Conservation (phyloP, 2,329 filamentous ascomycete species). For the Beauveria sp. region DNA sequence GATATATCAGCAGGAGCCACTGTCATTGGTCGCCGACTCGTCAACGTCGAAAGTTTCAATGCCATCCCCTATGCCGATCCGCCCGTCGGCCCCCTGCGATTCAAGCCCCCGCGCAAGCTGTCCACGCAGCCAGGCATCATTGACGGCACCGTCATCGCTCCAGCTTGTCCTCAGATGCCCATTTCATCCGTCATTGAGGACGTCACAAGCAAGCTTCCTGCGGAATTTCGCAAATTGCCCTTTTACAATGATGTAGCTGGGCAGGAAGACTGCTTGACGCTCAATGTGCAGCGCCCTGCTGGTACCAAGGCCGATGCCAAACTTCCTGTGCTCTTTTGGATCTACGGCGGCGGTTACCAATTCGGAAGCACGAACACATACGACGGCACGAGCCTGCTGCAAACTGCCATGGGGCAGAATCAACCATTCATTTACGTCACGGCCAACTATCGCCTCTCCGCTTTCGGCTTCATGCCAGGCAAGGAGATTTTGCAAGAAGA, state of each 20-base stretch:
- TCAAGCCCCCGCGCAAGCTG: slow-evolving; percentile 50
- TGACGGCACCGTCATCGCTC: slow-evolving; percentile 36
- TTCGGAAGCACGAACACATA: slow-evolving; percentile 29
- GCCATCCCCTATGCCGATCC: slow-evolving; percentile 58
- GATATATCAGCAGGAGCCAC: not conserved
- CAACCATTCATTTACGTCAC: slow-evolving; percentile 56
- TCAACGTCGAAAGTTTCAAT: slow-evolving; percentile 34
- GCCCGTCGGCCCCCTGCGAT: slow-evolving; percentile 47
- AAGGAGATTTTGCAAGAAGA: slow-evolving; percentile 48
- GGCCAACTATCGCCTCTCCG: slow-evolving; percentile 58
- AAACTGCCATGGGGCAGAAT: slow-evolving; percentile 29
- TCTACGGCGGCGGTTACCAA: slow-evolving; percentile 45
- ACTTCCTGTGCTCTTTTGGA: slow-evolving; percentile 51
- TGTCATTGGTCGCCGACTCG: not conserved
- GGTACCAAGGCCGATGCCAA: slow-evolving; percentile 34
- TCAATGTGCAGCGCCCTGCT: slow-evolving; percentile 40
- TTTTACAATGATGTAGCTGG: slow-evolving; percentile 35
- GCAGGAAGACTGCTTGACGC: slow-evolving; percentile 44
- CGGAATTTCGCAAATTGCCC: slow-evolving; percentile 33
- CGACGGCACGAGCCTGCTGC: slow-evolving; percentile 28
- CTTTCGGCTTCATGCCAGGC: slow-evolving; percentile 54
- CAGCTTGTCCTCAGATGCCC: slow-evolving; percentile 52
- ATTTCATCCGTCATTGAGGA: slow-evolving; percentile 31
- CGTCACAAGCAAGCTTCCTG: slow-evolving; percentile 28
- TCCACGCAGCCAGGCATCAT: slow-evolving; percentile 24